Evolutionary conservation across 2,329 filamentous ascomycete species (phyloP), one percentile per base, ranked within the genome.

Genomic region (Verticillium nonalfalfae): DNA sequence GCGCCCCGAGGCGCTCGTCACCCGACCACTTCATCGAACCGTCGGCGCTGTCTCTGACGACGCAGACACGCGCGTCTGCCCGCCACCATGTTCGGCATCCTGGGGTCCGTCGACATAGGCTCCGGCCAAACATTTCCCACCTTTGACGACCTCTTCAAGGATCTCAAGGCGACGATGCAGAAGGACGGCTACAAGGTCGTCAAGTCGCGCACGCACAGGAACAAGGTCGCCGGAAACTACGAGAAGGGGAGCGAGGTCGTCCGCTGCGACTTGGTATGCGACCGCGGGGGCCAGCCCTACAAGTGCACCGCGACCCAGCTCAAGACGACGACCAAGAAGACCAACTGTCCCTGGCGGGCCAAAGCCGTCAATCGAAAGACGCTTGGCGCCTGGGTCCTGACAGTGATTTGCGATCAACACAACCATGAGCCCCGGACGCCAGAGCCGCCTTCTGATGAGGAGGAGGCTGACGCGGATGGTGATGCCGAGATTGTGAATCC

Each of bases 141-240:
- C n/a, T 78, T 75, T 63, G 77, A 79, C 15, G 76, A 78, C 14
- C 70, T 79, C 26, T 76, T 79, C 64, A 69, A 70, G 52, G 71
- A 76, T 39, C 69, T 79, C 45, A 78, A 73, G 63, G 69, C 71
- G 59, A 74, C 73, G 38, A 78, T 78, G 72, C 71, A 75, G 61
- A 77, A 76, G 66, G 73, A 79, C 61, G 77, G 77, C 62, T 79
- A 78, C 73, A 78, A 78, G 64, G 74, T 79, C 60, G 77, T 79
- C 70, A 79, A 78, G 67, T 71, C 74, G 35, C 72, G 77, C 62
- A 78, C 76, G 33, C 76, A 79, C 66, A 75, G 76, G 62, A 72
- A 73, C 62, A 73, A 75, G 59, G 71, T 76, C 62, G 74, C 74
- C 56, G 76, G 75, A 54, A 72, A 74, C 39, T 74, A 76, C 66